These are phyloP conservation scores for Blastomyces parvus DNA, from an alignment of 2,329 filamentous ascomycete genomes.

Conservation along the genomic window DNA sequence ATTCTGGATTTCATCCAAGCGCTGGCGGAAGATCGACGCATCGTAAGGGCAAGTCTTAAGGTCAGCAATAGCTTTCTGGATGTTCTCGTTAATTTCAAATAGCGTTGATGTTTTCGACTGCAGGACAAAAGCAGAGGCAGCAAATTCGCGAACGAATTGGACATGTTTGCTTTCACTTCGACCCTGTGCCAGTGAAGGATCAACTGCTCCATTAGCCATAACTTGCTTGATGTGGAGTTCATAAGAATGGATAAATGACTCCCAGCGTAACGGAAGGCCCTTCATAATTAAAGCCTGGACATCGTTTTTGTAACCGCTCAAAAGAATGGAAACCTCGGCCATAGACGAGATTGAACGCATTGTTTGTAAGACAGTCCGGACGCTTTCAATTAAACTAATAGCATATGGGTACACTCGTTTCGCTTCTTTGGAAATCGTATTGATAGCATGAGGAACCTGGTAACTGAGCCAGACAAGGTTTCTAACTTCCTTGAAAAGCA, in stretches of 20 bases:
- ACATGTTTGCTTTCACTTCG: constrained; percentile 83
- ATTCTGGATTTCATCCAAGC: constrained; percentile 76
- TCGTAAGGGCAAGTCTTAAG: constrained; percentile 79
- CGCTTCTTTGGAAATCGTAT: constrained; percentile 95
- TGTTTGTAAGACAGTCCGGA: constrained; percentile 86
- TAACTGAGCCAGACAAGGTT: constrained; percentile 94
- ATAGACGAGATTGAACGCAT: constrained; percentile 74
- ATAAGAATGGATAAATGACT: constrained; percentile 95
- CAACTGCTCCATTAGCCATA: constrained; percentile 50
- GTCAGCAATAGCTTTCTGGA: constrained; percentile 73
- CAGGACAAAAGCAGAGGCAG: constrained; percentile 72
- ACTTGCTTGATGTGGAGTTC: constrained; percentile 70
- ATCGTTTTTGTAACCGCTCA: constrained; percentile 87
- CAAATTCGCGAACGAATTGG: constrained; percentile 91
- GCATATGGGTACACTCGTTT: constrained; percentile 97
- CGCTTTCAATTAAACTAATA: constrained; percentile 96
- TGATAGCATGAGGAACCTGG: constrained; percentile 86
- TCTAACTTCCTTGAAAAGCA: constrained; percentile 94
- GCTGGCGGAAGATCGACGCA: constrained; percentile 64
- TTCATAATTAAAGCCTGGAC: constrained; percentile 75
- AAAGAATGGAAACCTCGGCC: constrained; percentile 74
- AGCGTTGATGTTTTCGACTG: constrained; percentile 79
- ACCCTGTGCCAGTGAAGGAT: constrained; percentile 46
- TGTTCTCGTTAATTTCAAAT: constrained; percentile 65
- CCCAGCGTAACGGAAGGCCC: constrained; percentile 86